Evolutionary conservation across 2,329 filamentous ascomycete species (phyloP).

Genomic region (Thielaviopsis euricoi): DNA sequence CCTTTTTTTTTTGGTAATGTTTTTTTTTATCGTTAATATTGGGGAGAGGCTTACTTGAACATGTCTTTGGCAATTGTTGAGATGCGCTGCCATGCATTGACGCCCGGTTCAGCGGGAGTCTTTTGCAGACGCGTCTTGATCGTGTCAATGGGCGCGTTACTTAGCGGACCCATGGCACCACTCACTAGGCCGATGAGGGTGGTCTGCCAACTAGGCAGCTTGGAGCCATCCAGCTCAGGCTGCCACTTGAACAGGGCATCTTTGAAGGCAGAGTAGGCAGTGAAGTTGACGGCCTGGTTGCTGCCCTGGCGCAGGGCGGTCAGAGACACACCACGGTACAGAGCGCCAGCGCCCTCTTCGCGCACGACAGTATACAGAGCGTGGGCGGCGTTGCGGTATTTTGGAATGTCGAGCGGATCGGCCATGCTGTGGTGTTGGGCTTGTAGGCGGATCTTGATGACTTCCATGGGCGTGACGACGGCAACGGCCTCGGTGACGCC

Average conservation of each 20-base stretch:
- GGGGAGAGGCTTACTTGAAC: constrained; percentile 55
- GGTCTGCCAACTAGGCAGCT: constrained; percentile 77
- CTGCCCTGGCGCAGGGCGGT: constrained; percentile 88
- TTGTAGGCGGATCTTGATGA: constrained; percentile 96
- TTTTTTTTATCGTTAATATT: no score
- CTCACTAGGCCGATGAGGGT: constrained; percentile 78
- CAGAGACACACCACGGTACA: constrained; percentile 86
- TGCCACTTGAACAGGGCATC: constrained; percentile 56
- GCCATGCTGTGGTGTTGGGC: constrained; percentile 97
- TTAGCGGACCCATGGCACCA: constrained; percentile 88
- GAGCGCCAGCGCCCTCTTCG: constrained; percentile 73
- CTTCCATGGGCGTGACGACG: constrained; percentile 97
- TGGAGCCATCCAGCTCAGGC: constrained; percentile 44
- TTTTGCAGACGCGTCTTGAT: constrained; percentile 96
- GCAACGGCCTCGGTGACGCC: constrained; percentile 93
- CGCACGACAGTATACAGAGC: constrained; percentile 72
- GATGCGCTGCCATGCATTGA: constrained; percentile 68
- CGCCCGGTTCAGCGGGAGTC: constrained; percentile 65
- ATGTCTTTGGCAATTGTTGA: constrained; percentile 62
- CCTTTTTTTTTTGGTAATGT: neutral
- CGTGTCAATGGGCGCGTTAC: constrained; percentile 94
- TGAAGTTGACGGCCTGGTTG: constrained; percentile 98
- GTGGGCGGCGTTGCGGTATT: constrained; percentile 87
- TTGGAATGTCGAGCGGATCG: constrained; percentile 86
- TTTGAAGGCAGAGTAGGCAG: constrained; percentile 90